phyloP scores from a whole-genome alignment of 176 grass and related monocot genomes.

The Dactylis glomerata region DNA sequence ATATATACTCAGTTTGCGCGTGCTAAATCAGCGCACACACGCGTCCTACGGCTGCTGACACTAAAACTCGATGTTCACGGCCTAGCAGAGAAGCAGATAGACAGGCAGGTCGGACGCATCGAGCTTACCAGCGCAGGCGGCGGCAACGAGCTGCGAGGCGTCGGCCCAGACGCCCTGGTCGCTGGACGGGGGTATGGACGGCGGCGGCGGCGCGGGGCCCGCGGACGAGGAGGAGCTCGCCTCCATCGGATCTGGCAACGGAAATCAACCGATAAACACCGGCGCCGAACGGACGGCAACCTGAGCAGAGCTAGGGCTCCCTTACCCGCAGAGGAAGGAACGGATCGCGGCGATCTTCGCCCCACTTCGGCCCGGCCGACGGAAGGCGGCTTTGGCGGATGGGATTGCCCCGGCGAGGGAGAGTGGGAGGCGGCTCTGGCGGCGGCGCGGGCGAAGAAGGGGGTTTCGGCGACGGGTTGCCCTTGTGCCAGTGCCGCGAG shows the following conservation, averaged over 20 bases:
- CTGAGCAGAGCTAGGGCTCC: not conserved
- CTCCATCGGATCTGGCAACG: slow-evolving; percentile 36
- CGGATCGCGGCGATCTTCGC: not conserved
- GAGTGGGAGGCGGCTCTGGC: not conserved
- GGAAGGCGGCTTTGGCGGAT: not conserved
- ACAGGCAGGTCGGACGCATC: not conserved
- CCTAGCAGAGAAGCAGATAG: not conserved
- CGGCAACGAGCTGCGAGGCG: slow-evolving; percentile 56
- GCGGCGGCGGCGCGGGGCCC: slow-evolving; percentile 28
- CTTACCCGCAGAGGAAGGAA: not conserved
- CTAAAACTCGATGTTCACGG: not conserved
- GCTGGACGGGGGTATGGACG: slow-evolving; percentile 40
- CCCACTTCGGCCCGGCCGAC: not conserved
- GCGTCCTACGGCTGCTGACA: not conserved
- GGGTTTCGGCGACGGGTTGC: not conserved
- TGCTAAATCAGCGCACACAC: not conserved
- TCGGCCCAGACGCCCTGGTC: slow-evolving; percentile 67
- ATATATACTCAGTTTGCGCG: not conserved
- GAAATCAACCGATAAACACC: not conserved
- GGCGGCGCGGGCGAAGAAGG: not conserved
- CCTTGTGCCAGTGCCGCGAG: not conserved
- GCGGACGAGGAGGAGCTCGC: slow-evolving; percentile 3
- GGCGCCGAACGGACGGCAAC: not conserved
- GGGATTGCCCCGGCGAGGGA: not conserved
- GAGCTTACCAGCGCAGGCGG: slow-evolving; percentile 72